Evolutionary conservation across 2,329 filamentous ascomycete genomes (phyloP), one percentile per base, ranked within the genome.

Genomic region (Diaporthe batatas): DNA sequence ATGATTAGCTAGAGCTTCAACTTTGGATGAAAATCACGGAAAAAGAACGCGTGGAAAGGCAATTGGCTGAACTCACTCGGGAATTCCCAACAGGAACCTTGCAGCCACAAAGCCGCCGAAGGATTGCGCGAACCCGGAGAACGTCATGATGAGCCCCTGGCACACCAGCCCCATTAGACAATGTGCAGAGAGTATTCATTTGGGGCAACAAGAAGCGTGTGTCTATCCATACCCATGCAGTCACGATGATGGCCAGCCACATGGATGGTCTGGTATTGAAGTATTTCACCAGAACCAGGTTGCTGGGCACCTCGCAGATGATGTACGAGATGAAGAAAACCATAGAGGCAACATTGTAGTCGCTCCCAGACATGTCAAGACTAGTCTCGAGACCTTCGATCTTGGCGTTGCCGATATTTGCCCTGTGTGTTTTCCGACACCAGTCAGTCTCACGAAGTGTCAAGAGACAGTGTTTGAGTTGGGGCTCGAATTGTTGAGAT

Each of bases 131-230:
- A 87, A 82, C 4, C 86, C 86, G 75, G 85, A 86, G 23, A 84
- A 81, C 42, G 85, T 86, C 53, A 84, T 85, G 16, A 84, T 80
- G 73, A 87, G 75, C 47, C 86, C 84, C 86, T 58, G n/a, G 8
- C 2, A 21, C 10, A 58, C 11, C 21, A 4, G 8, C 18, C 3
- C n/a, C 1, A 8, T 58, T 18, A 39, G 6, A 14, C 0, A 39
- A 10, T 34, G 53, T 34, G 55, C 21, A 25, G 34, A 2, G 3
- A 39, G 14, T 23, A 4, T 10, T 23, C 21, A 58, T 39, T 16
- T 14, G 55, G 55, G 34, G 21, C 4, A 58, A 18, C 21, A 58
- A 11, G 6, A 16, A 21, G 0, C 3, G 11, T 39, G 21, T 54
- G 12, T 57, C 6, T n/a, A 7, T 58, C 21, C 55, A 58, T 58